Evolutionary conservation across 2,329 filamentous ascomycete species (phyloP).

Genomic region (Cercospora janseana): DNA sequence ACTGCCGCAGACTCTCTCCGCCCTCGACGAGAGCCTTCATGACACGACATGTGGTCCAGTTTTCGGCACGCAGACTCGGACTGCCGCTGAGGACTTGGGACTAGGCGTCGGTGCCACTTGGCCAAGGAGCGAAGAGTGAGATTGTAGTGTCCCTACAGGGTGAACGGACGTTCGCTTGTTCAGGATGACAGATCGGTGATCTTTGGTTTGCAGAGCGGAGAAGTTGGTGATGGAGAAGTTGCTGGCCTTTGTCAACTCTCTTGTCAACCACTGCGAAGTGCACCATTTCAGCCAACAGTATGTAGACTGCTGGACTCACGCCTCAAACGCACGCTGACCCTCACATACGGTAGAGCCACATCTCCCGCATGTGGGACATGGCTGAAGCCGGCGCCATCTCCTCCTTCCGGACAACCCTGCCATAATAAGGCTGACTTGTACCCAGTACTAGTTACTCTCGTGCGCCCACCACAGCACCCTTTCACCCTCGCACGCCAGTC

Average conservation of each 20-base stretch:
- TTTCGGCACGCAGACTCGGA: conserved; percentile 15
- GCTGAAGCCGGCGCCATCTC: conserved; percentile 10
- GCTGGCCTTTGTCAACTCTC: too few species aligned
- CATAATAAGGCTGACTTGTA: too few species aligned
- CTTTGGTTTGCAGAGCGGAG: conserved; percentile 12
- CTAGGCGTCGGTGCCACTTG: conserved; percentile 13
- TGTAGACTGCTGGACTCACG: too few species aligned
- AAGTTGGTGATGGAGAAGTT: conserved; percentile 16
- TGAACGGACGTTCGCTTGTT: conserved; percentile 17
- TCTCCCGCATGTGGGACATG: conserved; percentile 19
- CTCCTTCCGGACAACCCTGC: too few species aligned
- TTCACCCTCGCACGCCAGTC: too few species aligned
- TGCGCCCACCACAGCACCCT: too few species aligned
- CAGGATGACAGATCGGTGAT: conserved; percentile 8
- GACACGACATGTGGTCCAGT: conserved; percentile 11
- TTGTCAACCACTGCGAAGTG: too few species aligned
- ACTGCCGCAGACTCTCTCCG: conserved; percentile 12
- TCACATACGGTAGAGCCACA: conserved; percentile 22
- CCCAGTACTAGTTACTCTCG: too few species aligned
- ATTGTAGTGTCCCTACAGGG: conserved; percentile 16
- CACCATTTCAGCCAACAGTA: too few species aligned
- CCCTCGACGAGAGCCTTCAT: conserved; percentile 8
- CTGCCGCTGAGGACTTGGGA: conserved; percentile 5
- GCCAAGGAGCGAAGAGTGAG: conserved; percentile 16
- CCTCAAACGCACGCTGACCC: too few species aligned